Evolutionary conservation across 1,284 basidiomycete species (phyloP), one percentile per base, ranked within the genome.

Genomic region (Ganoderma lingzhi): DNA sequence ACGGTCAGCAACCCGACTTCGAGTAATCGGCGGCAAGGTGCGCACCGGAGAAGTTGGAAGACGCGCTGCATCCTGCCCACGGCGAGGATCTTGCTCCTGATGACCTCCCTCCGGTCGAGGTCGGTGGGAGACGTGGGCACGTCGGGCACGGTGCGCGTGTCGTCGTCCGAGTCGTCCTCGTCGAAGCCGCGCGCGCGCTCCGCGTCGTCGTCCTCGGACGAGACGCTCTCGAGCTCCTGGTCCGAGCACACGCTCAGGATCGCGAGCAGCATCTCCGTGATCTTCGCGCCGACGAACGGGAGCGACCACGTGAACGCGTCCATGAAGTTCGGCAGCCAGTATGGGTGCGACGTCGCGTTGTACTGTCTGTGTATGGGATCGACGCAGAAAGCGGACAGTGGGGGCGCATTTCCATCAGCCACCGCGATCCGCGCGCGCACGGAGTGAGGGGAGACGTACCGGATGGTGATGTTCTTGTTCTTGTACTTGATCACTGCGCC

Each of bases 261-360:
- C 14, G 96, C 96, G 64, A 99, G 92, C 44, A 99, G 85, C 97
- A 99, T 99, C 79, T 99, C 97, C 90, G 74, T 78, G 96, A 96
- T 99, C 85, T 99, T 99, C 70, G 96, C 91, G 56, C 97, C 97
- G 8, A 99, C 97, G 78, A 99, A 99, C 0, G 97, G 98, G 73
- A 99, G 83, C 83, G 93, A 96, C 98, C 98, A 99, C 1, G 97
- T 99, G 80, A 99, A 99, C 42, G 95, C 97, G 80, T 99, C 96
- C 95, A 99, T 98, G 77, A 99, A 98, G 83, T 99, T 99, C 5
- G 97, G 97, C 51, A 99, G 84, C 91, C 91, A 93, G 78, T 91
- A 93, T 3, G 97, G 98, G 80, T 99, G 97, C 41, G 93, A 88
- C 51, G 90, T 94, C 75, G 93, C 94, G 82, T 99, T 98, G 86